phyloP scores from a whole-genome alignment of 805 yeast species.

The Tetrapisispora pingtungensis region DNA sequence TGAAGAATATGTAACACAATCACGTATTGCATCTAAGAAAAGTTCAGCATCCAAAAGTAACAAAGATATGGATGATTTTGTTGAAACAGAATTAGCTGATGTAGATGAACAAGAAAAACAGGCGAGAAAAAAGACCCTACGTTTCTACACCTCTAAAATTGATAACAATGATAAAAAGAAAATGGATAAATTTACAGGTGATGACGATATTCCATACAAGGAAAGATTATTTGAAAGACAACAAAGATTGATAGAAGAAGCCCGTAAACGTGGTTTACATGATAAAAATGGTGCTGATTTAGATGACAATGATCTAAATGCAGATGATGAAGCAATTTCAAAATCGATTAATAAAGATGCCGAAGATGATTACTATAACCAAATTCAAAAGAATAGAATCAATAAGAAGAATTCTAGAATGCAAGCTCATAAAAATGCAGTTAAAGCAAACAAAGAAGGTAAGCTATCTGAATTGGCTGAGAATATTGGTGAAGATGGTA shows the following conservation, averaged over 20 bases:
- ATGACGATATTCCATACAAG: conserved; percentile 80
- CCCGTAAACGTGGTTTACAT: conserved; percentile 69
- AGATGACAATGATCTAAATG: conserved; percentile 39
- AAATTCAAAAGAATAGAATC: conserved; percentile 38
- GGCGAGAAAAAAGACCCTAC: conserved; percentile 66
- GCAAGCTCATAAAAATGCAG: conserved; percentile 59
- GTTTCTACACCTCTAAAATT: conserved; percentile 95
- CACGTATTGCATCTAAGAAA: conserved; percentile 37
- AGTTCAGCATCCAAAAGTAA: conserved; percentile 17
- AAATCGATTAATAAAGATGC: conserved; percentile 34
- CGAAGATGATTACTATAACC: conserved; percentile 52
- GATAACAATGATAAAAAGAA: conserved; percentile 69
- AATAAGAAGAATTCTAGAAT: conserved; percentile 45
- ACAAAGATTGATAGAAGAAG: conserved; percentile 78
- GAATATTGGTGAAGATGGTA: conserved; percentile 61
- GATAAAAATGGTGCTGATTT: conserved; percentile 46
- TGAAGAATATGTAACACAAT: conserved; percentile 42
- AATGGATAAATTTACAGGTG: conserved; percentile 60
- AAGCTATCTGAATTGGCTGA: conserved; percentile 63
- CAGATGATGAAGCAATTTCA: conserved; percentile 39
- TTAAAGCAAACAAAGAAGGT: conserved; percentile 76
- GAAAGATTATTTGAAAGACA: conserved; percentile 88
- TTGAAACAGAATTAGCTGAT: conserved; percentile 67
- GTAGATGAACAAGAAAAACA: conserved; percentile 82
- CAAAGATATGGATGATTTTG: conserved; percentile 39